These are phyloP conservation scores for Ogataea pilisensis DNA, from an alignment of 805 yeast genomes.

Conservation along the genomic window DNA sequence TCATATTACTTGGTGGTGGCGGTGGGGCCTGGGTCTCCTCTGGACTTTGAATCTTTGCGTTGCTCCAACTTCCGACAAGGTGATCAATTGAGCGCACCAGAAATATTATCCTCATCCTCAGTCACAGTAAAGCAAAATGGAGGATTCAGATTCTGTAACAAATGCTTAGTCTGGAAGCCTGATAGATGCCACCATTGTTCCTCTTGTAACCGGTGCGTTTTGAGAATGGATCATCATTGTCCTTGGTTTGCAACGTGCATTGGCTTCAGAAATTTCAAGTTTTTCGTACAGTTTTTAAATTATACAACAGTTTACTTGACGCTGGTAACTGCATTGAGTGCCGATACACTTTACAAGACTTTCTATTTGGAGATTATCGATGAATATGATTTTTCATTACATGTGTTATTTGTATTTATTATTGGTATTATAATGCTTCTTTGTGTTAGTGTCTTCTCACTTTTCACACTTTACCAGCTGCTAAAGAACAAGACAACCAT, in stretches of 20 bases:
- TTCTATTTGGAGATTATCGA: constrained; percentile 29
- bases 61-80: constrained; percentile 15
- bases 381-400: constrained; percentile 45
- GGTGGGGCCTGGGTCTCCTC: constrained; percentile 64
- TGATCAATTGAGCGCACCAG: constrained; percentile 36
- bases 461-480: constrained; percentile 56
- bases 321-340: constrained; percentile 37
- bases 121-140: constrained; percentile 53
- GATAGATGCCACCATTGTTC: constrained; percentile 59
- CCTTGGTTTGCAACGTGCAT: constrained; percentile 94
- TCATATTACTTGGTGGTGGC: constrained; percentile 51
- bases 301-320: constrained; percentile 48
- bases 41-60: constrained; percentile 45
- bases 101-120: constrained; percentile 35
- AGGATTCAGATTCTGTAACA: constrained; percentile 54
- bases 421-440: constrained; percentile 49
- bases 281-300: constrained; percentile 67
- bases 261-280: constrained; percentile 78
- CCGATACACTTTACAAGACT: constrained; percentile 44
- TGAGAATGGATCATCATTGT: constrained; percentile 59
- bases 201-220: constrained; percentile 41
- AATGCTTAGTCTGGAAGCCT: constrained; percentile 56
- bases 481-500: constrained; percentile 72
- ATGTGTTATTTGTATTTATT: constrained; percentile 56
- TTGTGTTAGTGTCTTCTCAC: constrained; percentile 54